Base-by-base conservation (phyloP, 176 grass and related monocot genomes). In the Tuctoria greenei region DNA sequence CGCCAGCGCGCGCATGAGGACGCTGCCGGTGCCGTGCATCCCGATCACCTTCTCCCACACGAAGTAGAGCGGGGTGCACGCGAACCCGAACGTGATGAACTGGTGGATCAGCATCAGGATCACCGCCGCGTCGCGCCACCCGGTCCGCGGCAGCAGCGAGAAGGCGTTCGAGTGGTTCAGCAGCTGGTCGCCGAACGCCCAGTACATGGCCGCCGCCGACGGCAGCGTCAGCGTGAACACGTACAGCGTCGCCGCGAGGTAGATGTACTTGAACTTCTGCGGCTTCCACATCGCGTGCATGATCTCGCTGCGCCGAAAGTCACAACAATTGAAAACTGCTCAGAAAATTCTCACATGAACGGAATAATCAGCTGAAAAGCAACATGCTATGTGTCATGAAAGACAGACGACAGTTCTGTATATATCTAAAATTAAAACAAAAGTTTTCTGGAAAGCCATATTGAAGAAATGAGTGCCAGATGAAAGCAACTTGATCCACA, bases 41-140 rank as follows among this genome's bases (percentile, higher is more conserved):
- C 90, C 86, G 61, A 92, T 67, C 35, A 61, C 81, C 81, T 93
- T 93, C 87, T 93, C 91, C 91, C 91, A 93, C 69, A 93, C 91
- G 91, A 93, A 93, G 87, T 90, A 93, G 81, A 93, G 91, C 74
- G 91, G 91, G 4, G 86, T 90, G 87, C 87, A 90, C 3, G 91
- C 91, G 87, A 93, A 93, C 55, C 91, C 91, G 81, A 93, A 93
- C 25, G 91, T 93, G 84, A 93, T 93, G 87, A 93, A 93, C 90
- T 92, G 90, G 86, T 92, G 90, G 71, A 92, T 76, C 15, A 92
- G 83, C 90, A 92, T 92, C n/a, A 92, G 86, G 21, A 92, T 23
- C 37, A 92, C 90, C 58, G 90, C 90, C 23, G 79, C 66, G 79
- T 92, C 90, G 49, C 86, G 79, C 83, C 86, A 91, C 73, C 61